A percentile compares a stretch with the other conserved stretches of the same genome.
Conservation (phyloP, 176 grass and related monocot genomes). For the Poa pratensis region DNA sequence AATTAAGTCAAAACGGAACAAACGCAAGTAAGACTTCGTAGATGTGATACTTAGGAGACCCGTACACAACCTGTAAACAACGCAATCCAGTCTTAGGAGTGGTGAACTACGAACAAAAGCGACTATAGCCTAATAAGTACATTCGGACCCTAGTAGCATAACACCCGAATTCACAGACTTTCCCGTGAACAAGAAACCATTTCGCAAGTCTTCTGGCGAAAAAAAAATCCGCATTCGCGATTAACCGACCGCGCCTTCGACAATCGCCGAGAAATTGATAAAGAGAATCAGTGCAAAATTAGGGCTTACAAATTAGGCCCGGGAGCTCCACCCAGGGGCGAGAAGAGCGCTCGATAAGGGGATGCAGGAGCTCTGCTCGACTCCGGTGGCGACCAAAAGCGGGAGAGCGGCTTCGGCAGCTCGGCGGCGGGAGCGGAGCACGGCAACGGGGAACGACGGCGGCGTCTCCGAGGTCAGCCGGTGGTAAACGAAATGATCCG, state of each 20-base stretch:
- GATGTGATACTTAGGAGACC: neutral
- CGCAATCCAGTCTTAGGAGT: neutral
- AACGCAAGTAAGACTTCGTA: neutral
- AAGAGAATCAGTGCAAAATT: neutral
- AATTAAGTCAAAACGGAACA: conserved; percentile 24
- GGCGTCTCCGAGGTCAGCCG: neutral
- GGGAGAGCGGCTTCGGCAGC: neutral
- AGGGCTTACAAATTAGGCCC: conserved; percentile 25
- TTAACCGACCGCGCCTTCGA: neutral
- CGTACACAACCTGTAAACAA: neutral
- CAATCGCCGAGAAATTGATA: neutral
- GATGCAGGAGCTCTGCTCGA: neutral
- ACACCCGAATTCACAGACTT: conserved; percentile 3
- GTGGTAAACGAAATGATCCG: neutral
- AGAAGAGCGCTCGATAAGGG: neutral
- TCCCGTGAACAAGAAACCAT: neutral
- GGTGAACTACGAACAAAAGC: neutral
- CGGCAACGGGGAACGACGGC: neutral
- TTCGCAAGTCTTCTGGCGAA: neutral
- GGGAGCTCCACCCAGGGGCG: neutral
- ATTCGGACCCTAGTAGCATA: neutral
- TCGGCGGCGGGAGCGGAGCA: neutral
- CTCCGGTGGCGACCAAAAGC: neutral
- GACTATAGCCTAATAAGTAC: neutral
- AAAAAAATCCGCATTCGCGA: neutral